A percentile compares a stretch with the other conserved stretches of the same genome.
Evolutionary conservation across 805 yeast species (phyloP).

Genomic region (Kuraishia ogatae): DNA sequence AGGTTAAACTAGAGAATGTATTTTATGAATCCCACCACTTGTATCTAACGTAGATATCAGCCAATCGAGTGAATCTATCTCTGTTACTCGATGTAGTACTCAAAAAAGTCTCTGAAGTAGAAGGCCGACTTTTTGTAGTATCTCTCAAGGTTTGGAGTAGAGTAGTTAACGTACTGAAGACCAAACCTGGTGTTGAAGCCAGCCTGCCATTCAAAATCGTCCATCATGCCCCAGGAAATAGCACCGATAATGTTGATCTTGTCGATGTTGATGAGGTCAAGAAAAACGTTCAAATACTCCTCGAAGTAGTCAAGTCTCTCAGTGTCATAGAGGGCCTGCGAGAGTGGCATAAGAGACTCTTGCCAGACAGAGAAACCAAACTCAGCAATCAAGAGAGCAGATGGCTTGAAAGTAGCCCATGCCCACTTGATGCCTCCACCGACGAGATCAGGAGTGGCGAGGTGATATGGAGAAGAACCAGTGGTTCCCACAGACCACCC

Average conservation of each 20-base stretch:
- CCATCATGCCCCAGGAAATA: constrained; percentile 24
- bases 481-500: constrained; percentile 18
- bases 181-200: constrained; percentile 16
- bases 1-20: too few species aligned
- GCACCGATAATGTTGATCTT: constrained; percentile 21
- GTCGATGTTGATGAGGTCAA: constrained; percentile 18
- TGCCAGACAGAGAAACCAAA: constrained; percentile 25
- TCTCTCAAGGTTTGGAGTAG: constrained; percentile 16
- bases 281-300: constrained; percentile 18
- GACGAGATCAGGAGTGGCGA: constrained; percentile 16
- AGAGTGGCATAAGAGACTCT: constrained; percentile 17
- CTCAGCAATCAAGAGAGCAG: constrained; percentile 20
- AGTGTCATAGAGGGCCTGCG: constrained; percentile 20
- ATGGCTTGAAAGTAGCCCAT: constrained; percentile 17
- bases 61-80: too few species aligned
- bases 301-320: constrained; percentile 21
- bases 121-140: constrained; percentile 12
- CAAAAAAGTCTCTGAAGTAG: not conserved
- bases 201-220: constrained; percentile 24
- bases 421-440: constrained; percentile 20
- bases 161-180: constrained; percentile 19
- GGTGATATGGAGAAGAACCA: constrained; percentile 9
- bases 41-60: not conserved
- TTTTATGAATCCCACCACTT: too few species aligned
- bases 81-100: not conserved